phyloP scores from a whole-genome alignment of 441 rosid species.

The Sinapis alba region DNA sequence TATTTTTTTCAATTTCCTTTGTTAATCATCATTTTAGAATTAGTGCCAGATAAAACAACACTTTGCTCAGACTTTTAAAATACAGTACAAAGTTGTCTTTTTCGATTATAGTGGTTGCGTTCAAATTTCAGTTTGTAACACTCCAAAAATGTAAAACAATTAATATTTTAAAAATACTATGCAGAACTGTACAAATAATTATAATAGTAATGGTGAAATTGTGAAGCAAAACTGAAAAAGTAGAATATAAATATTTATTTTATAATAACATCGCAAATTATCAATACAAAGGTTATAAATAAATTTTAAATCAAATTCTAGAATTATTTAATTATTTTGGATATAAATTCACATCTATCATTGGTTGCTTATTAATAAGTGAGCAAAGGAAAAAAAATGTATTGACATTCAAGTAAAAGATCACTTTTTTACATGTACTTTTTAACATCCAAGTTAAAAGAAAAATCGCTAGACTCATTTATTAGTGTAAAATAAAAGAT shows the following conservation, averaged over 20 bases:
- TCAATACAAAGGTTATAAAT: not conserved
- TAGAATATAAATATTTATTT: not conserved
- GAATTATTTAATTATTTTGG: not conserved
- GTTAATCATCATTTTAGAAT: not conserved
- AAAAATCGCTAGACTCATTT: slow-evolving; percentile 5
- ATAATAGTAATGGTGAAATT: not conserved
- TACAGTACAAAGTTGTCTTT: not conserved
- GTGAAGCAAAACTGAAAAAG: not conserved
- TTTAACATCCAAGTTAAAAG: not conserved
- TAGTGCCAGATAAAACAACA: slow-evolving; percentile 21
- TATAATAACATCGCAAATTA: not conserved
- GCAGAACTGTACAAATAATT: not conserved
- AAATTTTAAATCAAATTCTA: not conserved
- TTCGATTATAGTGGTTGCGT: slow-evolving; percentile 1
- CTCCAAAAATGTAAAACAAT: not conserved
- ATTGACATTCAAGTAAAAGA: not conserved
- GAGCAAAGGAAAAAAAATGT: not conserved
- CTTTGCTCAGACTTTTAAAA: not conserved
- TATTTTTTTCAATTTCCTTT: not conserved
- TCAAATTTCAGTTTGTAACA: slow-evolving; percentile 5
- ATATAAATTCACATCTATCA: slow-evolving; percentile 11
- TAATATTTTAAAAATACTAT: not conserved
- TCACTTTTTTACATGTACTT: not conserved
- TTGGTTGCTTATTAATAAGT: slow-evolving; percentile 8
- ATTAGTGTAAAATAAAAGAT: slow-evolving; percentile 1